These are phyloP conservation scores for Lasiodiplodia sp. DNA, from an alignment of 2,329 filamentous ascomycete genomes.

Conservation along the genomic window DNA sequence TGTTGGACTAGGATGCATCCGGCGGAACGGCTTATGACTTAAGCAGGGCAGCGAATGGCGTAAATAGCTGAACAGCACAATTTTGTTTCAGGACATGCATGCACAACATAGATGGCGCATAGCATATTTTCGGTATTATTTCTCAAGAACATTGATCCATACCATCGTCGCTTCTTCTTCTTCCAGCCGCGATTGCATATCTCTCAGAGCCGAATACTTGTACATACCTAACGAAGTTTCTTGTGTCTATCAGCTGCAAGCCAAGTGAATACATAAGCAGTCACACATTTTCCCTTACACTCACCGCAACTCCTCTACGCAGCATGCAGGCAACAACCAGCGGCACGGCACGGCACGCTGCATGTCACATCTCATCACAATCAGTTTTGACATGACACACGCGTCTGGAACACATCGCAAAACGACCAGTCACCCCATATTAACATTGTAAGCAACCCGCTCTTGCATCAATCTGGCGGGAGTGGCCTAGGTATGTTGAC, in stretches of 20 bases:
- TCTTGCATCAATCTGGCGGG: slow-evolving; percentile 2
- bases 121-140: neutral
- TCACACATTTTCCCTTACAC: neutral
- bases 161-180: neutral
- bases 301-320: neutral
- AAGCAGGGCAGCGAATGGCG: slow-evolving; percentile 1
- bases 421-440: slow-evolving; percentile 10
- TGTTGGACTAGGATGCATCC: neutral
- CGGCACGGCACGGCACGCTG: neutral
- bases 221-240: neutral
- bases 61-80: slow-evolving; percentile 8
- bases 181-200: neutral
- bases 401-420: neutral
- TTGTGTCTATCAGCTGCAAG: neutral
- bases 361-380: neutral
- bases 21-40: neutral
- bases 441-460: neutral
- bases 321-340: neutral
- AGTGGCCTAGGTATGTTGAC: slow-evolving; percentile 20
- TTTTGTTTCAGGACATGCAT: neutral
- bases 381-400: neutral
- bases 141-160: neutral
- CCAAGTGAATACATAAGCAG: neutral
- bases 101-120: slow-evolving; percentile 3
- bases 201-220: neutral